These are phyloP conservation scores for Neospermospora avenae DNA, from an alignment of 2,329 filamentous ascomycete genomes.

Conservation along the genomic window DNA sequence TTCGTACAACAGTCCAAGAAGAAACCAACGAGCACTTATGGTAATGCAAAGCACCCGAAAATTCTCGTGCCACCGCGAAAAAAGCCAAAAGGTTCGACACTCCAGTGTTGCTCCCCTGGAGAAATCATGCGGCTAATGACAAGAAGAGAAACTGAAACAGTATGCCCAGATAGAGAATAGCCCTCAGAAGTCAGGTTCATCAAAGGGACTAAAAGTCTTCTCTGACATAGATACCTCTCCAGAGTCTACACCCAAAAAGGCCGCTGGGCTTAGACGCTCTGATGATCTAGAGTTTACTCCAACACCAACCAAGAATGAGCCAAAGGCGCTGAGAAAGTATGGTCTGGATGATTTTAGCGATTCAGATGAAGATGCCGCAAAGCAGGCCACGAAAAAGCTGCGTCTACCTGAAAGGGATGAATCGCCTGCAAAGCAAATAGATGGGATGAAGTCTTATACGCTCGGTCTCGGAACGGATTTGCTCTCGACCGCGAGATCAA, in stretches of 20 bases:
- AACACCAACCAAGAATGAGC: neutral
- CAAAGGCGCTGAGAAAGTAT: neutral
- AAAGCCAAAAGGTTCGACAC: neutral
- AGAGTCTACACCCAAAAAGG: neutral
- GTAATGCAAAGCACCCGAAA: neutral
- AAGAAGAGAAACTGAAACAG: neutral
- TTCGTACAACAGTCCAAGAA: neutral
- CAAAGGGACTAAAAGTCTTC: neutral
- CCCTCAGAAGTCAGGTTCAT: neutral
- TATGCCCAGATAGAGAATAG: neutral
- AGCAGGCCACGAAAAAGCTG: neutral
- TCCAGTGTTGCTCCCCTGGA: neutral
- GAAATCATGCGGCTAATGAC: neutral
- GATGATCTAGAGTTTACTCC: neutral
- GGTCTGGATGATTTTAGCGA: neutral
- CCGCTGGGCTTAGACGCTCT: neutral
- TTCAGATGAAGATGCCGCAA: neutral
- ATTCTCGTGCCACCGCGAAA: neutral
- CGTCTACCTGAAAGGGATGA: neutral
- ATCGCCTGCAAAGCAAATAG: conserved; percentile 10
- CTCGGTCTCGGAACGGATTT: conserved; percentile 9
- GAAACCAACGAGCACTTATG: neutral
- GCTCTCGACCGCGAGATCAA: conserved; percentile 2
- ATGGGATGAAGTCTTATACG: conserved; percentile 13
- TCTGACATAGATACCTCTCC: neutral